phyloP scores from a whole-genome alignment of 139 green algal species.

The Chlamydomonas incerta region DNA sequence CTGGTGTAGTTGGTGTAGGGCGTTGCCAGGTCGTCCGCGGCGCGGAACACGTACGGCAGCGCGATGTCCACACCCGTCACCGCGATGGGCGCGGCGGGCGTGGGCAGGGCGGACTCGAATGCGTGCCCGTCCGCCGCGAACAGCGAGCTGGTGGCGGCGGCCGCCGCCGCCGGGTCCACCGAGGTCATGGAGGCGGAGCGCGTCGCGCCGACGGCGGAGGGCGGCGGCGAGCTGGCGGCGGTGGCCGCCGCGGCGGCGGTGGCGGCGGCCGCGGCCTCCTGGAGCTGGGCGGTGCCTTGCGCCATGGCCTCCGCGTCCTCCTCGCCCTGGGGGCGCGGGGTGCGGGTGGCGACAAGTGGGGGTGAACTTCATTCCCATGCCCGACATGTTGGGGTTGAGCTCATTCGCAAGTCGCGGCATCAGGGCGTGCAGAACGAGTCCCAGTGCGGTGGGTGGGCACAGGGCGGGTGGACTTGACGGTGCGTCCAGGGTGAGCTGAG shows the following conservation, averaged over 20 bases:
- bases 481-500: no score
- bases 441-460: no score
- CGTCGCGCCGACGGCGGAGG: background rate
- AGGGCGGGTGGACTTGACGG: no score
- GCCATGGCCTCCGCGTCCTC: slow-evolving; percentile 47
- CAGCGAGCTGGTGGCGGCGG: background rate
- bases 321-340: slow-evolving; percentile 11
- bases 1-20: slow-evolving; percentile 90
- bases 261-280: slow-evolving; percentile 30
- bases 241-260: background rate
- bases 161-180: background rate
- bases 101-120: slow-evolving; percentile 27
- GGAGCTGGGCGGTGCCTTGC: slow-evolving; percentile 8
- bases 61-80: slow-evolving; percentile 67
- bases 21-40: slow-evolving; percentile 72
- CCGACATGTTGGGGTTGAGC: no score
- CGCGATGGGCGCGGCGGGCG: slow-evolving; percentile 6
- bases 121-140: slow-evolving; percentile 48
- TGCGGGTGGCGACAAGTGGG: background rate
- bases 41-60: slow-evolving; percentile 64
- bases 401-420: no score
- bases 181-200: background rate
- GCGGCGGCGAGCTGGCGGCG: background rate
- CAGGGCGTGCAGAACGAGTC: no score
- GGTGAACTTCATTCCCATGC: no score